These are phyloP conservation scores for Populus hybrid DNA, from an alignment of 441 rosid species.

Conservation along the genomic window DNA sequence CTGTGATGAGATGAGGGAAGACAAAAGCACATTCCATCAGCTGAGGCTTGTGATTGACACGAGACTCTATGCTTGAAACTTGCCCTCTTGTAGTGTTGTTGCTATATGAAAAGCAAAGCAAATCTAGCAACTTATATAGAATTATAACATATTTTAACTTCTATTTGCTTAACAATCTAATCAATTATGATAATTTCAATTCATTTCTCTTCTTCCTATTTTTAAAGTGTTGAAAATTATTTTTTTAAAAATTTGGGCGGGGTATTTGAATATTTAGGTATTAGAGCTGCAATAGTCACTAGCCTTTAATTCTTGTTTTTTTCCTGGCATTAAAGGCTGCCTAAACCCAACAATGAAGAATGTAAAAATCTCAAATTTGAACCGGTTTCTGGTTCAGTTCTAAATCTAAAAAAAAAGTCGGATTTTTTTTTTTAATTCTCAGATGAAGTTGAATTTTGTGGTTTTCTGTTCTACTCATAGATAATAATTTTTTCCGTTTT, in stretches of 20 bases:
- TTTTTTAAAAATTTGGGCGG: not conserved
- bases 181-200: not conserved
- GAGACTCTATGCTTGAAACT: slow-evolving; percentile 7
- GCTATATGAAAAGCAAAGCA: not conserved
- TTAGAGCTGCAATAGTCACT: not conserved
- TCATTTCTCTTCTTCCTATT: not conserved
- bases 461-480: too few relatives aligned
- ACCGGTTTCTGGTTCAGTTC: too few relatives aligned
- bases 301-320: too few relatives aligned
- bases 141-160: not conserved
- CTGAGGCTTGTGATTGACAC: not conserved
- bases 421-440: too few relatives aligned
- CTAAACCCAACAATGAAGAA: not conserved
- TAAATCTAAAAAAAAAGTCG: too few relatives aligned
- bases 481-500: too few relatives aligned
- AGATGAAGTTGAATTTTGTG: not conserved
- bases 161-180: not conserved
- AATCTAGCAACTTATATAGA: not conserved
- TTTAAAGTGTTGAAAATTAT: not conserved
- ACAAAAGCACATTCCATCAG: not conserved
- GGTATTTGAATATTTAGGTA: not conserved
- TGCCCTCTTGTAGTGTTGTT: not conserved
- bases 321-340: too few relatives aligned
- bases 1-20: not conserved
- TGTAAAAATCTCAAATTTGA: not conserved